These are phyloP conservation scores for Candida koratica DNA, from an alignment of 805 yeast genomes.

Conservation along the genomic window DNA sequence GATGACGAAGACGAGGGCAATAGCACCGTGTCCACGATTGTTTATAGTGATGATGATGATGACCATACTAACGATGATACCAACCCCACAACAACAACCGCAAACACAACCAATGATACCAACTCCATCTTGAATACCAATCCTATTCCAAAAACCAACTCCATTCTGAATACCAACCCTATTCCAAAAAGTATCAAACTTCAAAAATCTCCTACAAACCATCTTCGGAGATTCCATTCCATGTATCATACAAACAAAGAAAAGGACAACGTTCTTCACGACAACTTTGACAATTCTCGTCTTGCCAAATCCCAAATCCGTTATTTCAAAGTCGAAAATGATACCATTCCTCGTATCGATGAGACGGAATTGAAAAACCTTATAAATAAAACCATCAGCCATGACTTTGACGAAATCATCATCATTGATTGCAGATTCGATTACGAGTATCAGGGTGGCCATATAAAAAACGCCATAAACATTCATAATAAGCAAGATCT, in stretches of 20 bases:
- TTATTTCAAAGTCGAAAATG: constrained; percentile 38
- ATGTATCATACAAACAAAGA: constrained; percentile 55
- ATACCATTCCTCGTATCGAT: constrained; percentile 66
- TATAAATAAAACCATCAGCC: constrained; percentile 47
- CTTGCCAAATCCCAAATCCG: constrained; percentile 25
- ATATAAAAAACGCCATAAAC: constrained; percentile 78
- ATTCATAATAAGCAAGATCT: constrained; percentile 66
- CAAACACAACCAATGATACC: constrained; percentile 8
- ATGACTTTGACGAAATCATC: constrained; percentile 51
- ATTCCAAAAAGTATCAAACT: constrained; percentile 9
- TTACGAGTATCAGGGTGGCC: constrained; percentile 92
- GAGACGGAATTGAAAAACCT: constrained; percentile 55
- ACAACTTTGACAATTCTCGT: constrained; percentile 35
- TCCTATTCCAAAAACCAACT: neutral
- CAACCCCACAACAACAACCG: constrained; percentile 6
- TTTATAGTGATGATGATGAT: constrained; percentile 10
- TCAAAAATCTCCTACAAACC: neutral
- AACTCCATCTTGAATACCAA: constrained; percentile 1
- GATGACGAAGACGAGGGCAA: constrained; percentile 16
- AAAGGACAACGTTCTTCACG: constrained; percentile 19
- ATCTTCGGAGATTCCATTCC: constrained; percentile 61
- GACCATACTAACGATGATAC: constrained; percentile 10
- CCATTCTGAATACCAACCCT: neutral
- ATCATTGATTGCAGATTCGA: constrained; percentile 89
- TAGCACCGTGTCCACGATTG: constrained; percentile 15